Evolutionary conservation across 495 filamentous ascomycete species (phyloP).

Genomic region (Penicillium silybi): DNA sequence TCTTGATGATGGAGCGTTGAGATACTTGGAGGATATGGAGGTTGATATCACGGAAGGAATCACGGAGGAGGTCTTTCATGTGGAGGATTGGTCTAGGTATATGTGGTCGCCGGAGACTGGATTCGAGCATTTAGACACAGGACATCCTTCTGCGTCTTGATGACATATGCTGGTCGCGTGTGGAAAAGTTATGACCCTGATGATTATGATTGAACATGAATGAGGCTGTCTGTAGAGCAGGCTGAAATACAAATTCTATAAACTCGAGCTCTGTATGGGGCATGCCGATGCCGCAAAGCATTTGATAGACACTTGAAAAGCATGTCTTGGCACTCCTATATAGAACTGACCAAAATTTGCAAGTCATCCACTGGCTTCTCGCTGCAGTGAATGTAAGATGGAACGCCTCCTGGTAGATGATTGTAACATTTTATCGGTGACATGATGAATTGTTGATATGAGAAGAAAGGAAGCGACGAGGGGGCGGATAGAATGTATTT

Average conservation of each 20-base stretch:
- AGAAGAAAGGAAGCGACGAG: too few relatives aligned
- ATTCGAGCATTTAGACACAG: constrained; percentile 27
- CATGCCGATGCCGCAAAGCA: background rate
- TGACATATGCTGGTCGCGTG: constrained; percentile 14
- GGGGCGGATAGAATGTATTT: too few relatives aligned
- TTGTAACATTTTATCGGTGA: too few relatives aligned
- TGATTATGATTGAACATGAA: constrained; percentile 4
- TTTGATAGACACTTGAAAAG: too few relatives aligned
- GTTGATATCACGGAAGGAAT: constrained; percentile 19
- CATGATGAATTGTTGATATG: too few relatives aligned
- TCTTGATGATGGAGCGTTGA: constrained; percentile 11
- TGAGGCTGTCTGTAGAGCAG: background rate
- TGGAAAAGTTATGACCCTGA: constrained; percentile 4
- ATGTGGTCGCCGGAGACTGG: constrained; percentile 30
- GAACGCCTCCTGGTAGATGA: too few relatives aligned
- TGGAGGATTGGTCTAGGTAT: constrained; percentile 31
- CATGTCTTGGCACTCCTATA: too few relatives aligned
- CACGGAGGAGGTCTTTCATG: constrained; percentile 19
- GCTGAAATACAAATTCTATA: background rate
- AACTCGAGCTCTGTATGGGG: background rate
- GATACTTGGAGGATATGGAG: constrained; percentile 23
- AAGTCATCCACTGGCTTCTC: too few relatives aligned
- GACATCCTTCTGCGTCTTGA: constrained; percentile 15
- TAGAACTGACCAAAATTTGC: too few relatives aligned
- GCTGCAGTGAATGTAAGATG: too few relatives aligned